A percentile compares a stretch with the other conserved stretches of the same genome.
phyloP scores from a whole-genome alignment of 1,139 yeast genomes.

The Diutina scorzettiae region DNA sequence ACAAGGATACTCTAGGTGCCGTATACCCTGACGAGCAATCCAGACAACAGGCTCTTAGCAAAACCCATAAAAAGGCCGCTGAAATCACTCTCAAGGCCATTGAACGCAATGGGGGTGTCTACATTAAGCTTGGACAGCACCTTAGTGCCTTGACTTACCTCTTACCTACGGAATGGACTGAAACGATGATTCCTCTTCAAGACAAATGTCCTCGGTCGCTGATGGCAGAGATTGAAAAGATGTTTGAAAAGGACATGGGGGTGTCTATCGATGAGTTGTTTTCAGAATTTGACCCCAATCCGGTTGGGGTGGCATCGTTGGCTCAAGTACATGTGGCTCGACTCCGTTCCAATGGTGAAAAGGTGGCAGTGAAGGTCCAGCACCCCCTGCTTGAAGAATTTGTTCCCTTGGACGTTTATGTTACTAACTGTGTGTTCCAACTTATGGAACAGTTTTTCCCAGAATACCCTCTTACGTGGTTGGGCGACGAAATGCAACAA shows the following conservation, averaged over 20 bases:
- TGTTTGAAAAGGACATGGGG: conserved; percentile 63
- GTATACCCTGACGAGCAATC: conserved; percentile 31
- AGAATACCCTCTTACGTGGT: conserved; percentile 86
- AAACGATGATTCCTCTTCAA: conserved; percentile 86
- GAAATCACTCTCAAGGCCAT: conserved; percentile 65
- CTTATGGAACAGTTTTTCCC: conserved; percentile 76
- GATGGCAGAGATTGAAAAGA: conserved; percentile 47
- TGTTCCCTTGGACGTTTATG: conserved; percentile 77
- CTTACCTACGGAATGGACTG: conserved; percentile 89
- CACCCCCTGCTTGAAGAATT: conserved; percentile 83
- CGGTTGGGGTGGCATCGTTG: conserved; percentile 90
- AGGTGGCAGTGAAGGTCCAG: conserved; percentile 89
- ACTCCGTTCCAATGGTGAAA: conserved; percentile 45
- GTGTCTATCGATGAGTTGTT: conserved; percentile 53
- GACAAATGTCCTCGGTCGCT: conserved; percentile 83
- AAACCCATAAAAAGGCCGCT: conserved; percentile 65
- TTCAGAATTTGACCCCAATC: conserved; percentile 51
- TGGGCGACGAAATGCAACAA: conserved; percentile 79
- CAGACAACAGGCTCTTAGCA: conserved; percentile 44
- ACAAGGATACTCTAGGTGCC: conserved; percentile 42
- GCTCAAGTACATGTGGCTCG: conserved; percentile 90
- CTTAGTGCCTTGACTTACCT: conserved; percentile 84
- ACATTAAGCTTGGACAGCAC: conserved; percentile 91
- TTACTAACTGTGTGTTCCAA: conserved; percentile 67
- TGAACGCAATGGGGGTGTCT: conserved; percentile 82